Conservation (phyloP, 192 early-diverging fungal species). For the Dimargaris verticillata region DNA sequence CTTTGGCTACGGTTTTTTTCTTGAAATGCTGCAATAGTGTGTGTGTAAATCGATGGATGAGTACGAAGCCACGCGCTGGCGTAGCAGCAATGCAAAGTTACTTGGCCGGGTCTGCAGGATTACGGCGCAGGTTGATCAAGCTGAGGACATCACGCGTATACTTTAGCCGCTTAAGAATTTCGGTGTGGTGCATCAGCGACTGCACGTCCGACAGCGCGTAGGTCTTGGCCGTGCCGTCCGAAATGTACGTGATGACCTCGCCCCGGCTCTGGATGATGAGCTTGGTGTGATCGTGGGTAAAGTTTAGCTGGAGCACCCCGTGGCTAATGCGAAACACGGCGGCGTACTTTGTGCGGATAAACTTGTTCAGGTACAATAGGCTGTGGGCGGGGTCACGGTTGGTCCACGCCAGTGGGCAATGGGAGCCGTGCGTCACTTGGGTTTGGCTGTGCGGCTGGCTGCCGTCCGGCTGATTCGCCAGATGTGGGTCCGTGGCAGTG, state of each 20-base stretch:
- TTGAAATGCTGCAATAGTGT: no score
- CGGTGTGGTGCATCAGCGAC: not conserved
- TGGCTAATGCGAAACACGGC: slow-evolving; percentile 12
- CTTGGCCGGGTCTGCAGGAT: no score
- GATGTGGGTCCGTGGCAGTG: not conserved
- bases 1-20: no score
- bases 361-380: slow-evolving; percentile 11
- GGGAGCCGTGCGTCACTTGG: not conserved
- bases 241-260: slow-evolving; percentile 9
- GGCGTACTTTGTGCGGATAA: slow-evolving; percentile 11
- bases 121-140: slow-evolving; percentile 7
- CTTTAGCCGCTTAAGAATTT: slow-evolving; percentile 10
- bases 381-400: slow-evolving; percentile 9
- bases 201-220: not conserved
- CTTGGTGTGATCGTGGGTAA: slow-evolving; percentile 8
- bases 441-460: not conserved
- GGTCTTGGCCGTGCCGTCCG: not conserved
- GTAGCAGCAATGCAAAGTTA: no score
- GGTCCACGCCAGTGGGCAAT: slow-evolving; percentile 8
- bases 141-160: slow-evolving; percentile 6
- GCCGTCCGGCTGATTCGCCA: not conserved
- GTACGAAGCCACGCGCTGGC: no score
- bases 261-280: slow-evolving; percentile 6
- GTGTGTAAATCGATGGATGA: no score
- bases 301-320: slow-evolving; percentile 10